Evolutionary conservation across 148 eudicot species (phyloP), one percentile per base, ranked within the genome.

Genomic region (Nyssa sinensis): DNA sequence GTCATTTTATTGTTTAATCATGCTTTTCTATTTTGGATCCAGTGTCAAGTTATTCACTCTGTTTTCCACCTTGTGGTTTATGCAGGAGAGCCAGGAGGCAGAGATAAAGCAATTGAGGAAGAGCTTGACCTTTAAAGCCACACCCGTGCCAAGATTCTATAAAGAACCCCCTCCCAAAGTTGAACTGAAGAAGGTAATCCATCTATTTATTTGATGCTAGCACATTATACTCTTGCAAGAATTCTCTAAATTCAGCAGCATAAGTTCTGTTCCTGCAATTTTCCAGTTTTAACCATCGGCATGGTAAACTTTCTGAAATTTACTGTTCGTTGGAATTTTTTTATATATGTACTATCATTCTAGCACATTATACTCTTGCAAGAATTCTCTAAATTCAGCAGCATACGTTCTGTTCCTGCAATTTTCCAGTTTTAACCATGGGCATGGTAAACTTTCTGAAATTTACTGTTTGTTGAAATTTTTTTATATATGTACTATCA

Each of bases 131-230:
- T 95, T 95, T 80, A 95, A 89, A 88, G 99, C 99, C 65, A 81
- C 97, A 51, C 99, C 99, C 2, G 88, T 95, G 96, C 99, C 99
- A 63, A 89, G 73, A 51, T 95, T 95, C 87, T 95, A 95, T 75
- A 93, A 86, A 84, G 97, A 92, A 77, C 97, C 97, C 75, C 97
- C 89, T 76, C 91, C 94, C 23, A 92, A 88, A 81, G 87, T 88
- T 72, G 97, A 95, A 76, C 75, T 95, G 57, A 95, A 89, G 84
- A 95, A 95, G 99, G 99, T 95, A 75, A 65, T 53, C 3, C 44
- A 5, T 47, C 1, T 23, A 17, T 35, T n/a, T 0, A 67, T 25
- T 34, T 66, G 3, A 24, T 53, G 16, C 35, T 28, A 11, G 8
- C 19, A 62, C 41, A n/a, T 29, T 66, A 41, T 62, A 62, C 67